These are phyloP conservation scores for Auriscalpium orientale DNA, from an alignment of 768 basidiomycete genomes.

Conservation along the genomic window DNA sequence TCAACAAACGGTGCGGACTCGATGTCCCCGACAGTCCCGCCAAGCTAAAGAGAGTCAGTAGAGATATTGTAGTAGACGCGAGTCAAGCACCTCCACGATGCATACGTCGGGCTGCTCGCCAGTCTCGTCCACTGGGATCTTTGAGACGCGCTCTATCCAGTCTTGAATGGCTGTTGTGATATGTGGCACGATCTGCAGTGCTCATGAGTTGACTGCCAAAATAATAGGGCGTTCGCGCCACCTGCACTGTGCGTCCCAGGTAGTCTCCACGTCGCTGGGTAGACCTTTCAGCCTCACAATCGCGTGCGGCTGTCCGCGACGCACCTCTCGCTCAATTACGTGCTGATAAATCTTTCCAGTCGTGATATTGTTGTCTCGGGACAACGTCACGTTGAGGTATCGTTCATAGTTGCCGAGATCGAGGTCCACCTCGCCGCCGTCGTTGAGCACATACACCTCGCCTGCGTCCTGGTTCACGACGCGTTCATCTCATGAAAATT, in stretches of 20 bases:
- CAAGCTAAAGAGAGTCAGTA: conserved; percentile 52
- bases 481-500: not conserved
- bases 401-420: conserved; percentile 98
- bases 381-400: conserved; percentile 91
- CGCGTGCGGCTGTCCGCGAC: conserved; percentile 17
- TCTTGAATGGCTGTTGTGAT: conserved; percentile 96
- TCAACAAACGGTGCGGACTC: conserved; percentile 98
- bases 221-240: conserved; percentile 20
- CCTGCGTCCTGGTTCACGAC: conserved; percentile 34
- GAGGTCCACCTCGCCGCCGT: conserved; percentile 96
- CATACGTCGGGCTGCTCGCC: conserved; percentile 92
- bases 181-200: conserved; percentile 80
- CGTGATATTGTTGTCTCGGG: conserved; percentile 95
- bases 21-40: conserved; percentile 97
- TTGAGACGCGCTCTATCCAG: conserved; percentile 94
- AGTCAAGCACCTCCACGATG: conserved; percentile 76
- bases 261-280: conserved; percentile 74
- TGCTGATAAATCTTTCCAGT: conserved; percentile 97
- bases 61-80: not conserved
- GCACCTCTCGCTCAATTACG: conserved; percentile 94
- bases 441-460: conserved; percentile 97
- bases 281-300: conserved; percentile 1
- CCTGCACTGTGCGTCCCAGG: conserved; percentile 95
- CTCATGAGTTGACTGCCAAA: not conserved
- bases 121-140: conserved; percentile 91